Evolutionary conservation across 2,329 filamentous ascomycete species (phyloP), one percentile per base, ranked within the genome.

Genomic region (Monilinia fructigena): DNA sequence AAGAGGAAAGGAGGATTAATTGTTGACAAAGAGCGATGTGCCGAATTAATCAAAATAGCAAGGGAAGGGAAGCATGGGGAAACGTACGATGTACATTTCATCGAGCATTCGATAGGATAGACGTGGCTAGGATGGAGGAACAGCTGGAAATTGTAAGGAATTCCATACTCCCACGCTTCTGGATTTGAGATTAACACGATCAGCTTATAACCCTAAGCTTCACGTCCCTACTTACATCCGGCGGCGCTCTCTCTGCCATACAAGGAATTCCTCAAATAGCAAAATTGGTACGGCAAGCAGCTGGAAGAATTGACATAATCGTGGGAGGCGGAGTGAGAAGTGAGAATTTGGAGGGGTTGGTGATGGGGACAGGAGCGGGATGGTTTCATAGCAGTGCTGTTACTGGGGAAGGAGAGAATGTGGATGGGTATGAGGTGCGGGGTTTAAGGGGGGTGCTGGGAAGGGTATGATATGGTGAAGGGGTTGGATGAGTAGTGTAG

Each of bases 21-120:
- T 3, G 73, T 86, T 5, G 82, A 85, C 69, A 67, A 75, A 4
- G 66, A 67, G n/a, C 74, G 77, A 28, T 83, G 80, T 58, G 70
- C 67, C 28, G 74, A 78, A 56, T 72, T 85, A 7, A 78, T 85
- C 0, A 65, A 72, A 16, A 68, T 78, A 10, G 48, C 48, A 12
- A 42, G 60, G 38, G 35, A 20, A 16, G 58, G 58, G 12, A 8
- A 61, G 1, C 50, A 7, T 3, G 81, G 82, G 52, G 50, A 3
- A 72, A 69, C 2, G 77, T 78, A 35, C 79, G 80, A 2, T 85
- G 82, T 71, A 85, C 83, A 3, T 86, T 86, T 63, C 83, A 85
- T 71, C 78, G 82, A 10, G 83, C 83, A 0, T 82, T 85, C 68
- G 83, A 85, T 70, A 23, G 70, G 76, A 53, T n/a, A 69, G 69